Percentiles rank a stretch among this genome's conserved stretches.
These are phyloP conservation scores for Phascolomyces articulosus DNA, from an alignment of 371 early-diverging fungal species.

Conservation along the genomic window DNA sequence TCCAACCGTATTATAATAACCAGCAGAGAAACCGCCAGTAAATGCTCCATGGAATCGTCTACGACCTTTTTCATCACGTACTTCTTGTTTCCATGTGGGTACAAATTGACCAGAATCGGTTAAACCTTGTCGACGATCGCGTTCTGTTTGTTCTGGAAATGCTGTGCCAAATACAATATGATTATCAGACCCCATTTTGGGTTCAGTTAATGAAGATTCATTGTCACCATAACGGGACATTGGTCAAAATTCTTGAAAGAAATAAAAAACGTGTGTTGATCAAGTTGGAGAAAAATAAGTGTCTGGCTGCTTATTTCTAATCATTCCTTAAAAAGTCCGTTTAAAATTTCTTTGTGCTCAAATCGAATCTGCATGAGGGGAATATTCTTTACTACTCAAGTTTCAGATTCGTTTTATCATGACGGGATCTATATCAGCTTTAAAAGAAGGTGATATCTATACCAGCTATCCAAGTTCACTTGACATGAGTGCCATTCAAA, in stretches of 20 bases:
- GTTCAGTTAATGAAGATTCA: background rate
- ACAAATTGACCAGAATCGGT: constrained; percentile 53
- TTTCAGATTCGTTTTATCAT: no score
- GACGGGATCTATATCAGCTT: no score
- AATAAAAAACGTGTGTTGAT: background rate
- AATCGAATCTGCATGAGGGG: no score
- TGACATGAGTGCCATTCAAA: no score
- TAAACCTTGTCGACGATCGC: constrained; percentile 39
- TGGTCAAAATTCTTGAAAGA: background rate
- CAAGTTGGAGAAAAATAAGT: no score
- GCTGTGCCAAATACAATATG: constrained; percentile 53
- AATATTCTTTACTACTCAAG: no score
- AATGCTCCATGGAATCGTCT: constrained; percentile 94
- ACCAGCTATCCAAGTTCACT: no score
- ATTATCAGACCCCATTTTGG: constrained; percentile 16
- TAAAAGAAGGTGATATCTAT: no score
- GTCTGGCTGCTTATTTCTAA: no score
- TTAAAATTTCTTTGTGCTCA: no score
- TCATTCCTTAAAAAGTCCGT: no score
- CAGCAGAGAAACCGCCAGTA: constrained; percentile 93
- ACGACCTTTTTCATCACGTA: constrained; percentile 82
- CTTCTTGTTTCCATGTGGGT: constrained; percentile 62
- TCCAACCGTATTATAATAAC: constrained; percentile 94
- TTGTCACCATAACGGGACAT: constrained; percentile 8
- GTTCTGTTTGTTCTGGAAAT: constrained; percentile 53